A percentile compares a stretch with the other conserved stretches of the same genome.
Conservation (phyloP, 208 protist genomes). For the Leishmania mexicana region DNA sequence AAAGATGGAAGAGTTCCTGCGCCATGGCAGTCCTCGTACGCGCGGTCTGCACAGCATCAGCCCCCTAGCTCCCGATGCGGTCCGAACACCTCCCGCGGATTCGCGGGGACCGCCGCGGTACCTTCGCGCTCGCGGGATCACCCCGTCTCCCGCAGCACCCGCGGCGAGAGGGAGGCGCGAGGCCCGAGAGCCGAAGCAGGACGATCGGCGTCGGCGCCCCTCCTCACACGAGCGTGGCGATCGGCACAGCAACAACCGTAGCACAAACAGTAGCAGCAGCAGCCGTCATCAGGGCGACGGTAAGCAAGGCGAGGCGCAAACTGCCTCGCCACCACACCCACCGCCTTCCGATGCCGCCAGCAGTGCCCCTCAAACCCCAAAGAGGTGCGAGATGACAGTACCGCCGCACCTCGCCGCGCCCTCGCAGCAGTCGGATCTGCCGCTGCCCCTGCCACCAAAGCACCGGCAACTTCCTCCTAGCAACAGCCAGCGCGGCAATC, state of each 20-base stretch:
- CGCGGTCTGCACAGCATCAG: constrained; percentile 44
- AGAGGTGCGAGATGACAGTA: not conserved
- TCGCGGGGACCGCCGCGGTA: constrained; percentile 36
- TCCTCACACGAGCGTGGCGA: not conserved
- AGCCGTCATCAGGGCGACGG: not conserved
- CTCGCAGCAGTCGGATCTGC: not conserved
- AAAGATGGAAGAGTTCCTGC: constrained; percentile 14
- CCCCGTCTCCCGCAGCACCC: constrained; percentile 8
- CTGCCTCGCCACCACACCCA: not conserved
- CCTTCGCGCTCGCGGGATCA: constrained; percentile 25
- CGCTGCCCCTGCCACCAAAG: not conserved
- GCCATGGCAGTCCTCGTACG: constrained; percentile 24
- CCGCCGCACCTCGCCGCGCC: not conserved
- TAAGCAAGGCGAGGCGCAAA: not conserved
- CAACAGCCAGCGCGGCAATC: not conserved
- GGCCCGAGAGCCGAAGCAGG: not conserved
- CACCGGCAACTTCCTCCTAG: not conserved
- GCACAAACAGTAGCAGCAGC: no score
- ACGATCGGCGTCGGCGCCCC: not conserved
- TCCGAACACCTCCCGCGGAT: constrained; percentile 35
- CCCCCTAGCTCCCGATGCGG: constrained; percentile 32
- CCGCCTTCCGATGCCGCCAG: not conserved
- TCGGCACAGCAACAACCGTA: not conserved
- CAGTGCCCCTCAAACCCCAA: not conserved
- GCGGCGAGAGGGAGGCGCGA: not conserved